Evolutionary conservation across 306 rosid genomes (phyloP), one percentile per base, ranked within the genome.

Genomic region (Abrus precatorius): DNA sequence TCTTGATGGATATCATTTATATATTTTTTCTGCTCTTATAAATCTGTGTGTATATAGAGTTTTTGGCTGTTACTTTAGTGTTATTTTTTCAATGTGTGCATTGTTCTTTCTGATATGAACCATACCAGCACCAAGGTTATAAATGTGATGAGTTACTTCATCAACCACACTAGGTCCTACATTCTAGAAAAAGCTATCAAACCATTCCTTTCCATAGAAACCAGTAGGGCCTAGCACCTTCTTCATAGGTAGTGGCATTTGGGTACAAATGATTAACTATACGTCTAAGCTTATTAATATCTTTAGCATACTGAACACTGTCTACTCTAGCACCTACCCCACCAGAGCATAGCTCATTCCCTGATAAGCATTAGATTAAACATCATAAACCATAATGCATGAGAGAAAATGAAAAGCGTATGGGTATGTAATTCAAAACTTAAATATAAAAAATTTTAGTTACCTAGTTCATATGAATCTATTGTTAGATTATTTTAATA

Each of bases 91-190:
- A 20, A 20, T 20, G 20, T 20, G 20, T 20, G 20, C 20, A 20
- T 20, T 20, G 20, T 20, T 20, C 20, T 20, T 20, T 20, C 20
- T 20, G 20, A 20, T 20, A 20, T 20, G 20, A 20, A 20, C 20
- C 45, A 10, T 79, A 88, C 94, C 97, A 53, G 94, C 86, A 69
- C 97, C 96, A 41, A 93, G 94, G 80, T 88, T 89, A 84, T 91
- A 93, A 45, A 90, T 85, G 48, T 93, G 97, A 65, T 91, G 96
- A 3, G 94, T 86, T 11, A 91, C 83, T 1, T 82, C 89, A 69
- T 89, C 86, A 1, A 91, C 77, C 10, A 79, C 91, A 36, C 84
- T 90, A 3, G 88, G 89, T 28, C 61, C 87, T 5, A 83, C 67
- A 69, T 80, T 69, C 7, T 77, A 74, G 8, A 93, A 85, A 82